Evolutionary conservation across 1,284 basidiomycete genomes (phyloP).

Genomic region (Boletus mariae): DNA sequence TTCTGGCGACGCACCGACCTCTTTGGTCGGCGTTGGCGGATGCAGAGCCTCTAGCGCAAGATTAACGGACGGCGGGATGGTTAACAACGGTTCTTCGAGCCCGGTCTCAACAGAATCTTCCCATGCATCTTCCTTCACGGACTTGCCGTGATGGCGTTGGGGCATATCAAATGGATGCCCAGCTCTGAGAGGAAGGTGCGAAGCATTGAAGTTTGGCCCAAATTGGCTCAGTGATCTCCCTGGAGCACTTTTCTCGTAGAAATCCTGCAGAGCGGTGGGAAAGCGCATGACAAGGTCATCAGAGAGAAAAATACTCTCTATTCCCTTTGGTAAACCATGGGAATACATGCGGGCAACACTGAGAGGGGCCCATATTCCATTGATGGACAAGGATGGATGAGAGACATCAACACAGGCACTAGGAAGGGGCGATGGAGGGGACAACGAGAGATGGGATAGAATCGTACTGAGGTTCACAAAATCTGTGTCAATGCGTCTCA

Average conservation of each 20-base stretch:
- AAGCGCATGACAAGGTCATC: conserved; percentile 58
- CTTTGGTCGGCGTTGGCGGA: conserved; percentile 16
- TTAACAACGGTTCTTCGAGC: conserved; percentile 26
- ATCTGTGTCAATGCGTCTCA: conserved; percentile 69
- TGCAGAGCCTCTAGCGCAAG: conserved; percentile 28
- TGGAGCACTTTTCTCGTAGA: conserved; percentile 43
- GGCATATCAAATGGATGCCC: conserved; percentile 13
- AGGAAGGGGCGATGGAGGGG: conserved; percentile 36
- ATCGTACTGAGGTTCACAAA: conserved; percentile 68
- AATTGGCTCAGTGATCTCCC: conserved; percentile 49
- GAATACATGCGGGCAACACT: conserved; percentile 45
- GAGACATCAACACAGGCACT: conserved; percentile 23
- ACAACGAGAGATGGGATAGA: conserved; percentile 34
- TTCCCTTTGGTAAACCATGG: conserved; percentile 28
- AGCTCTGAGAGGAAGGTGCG: conserved; percentile 17
- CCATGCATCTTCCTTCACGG: conserved; percentile 18
- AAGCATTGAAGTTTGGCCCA: conserved; percentile 38
- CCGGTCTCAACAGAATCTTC: conserved; percentile 19
- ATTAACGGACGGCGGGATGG: conserved; percentile 31
- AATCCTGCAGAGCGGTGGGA: conserved; percentile 53
- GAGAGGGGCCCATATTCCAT: conserved; percentile 67
- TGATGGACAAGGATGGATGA: conserved; percentile 46
- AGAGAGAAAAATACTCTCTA: conserved; percentile 53
- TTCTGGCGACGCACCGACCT: conserved; percentile 25
- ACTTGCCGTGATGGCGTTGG: conserved; percentile 4